Evolutionary conservation across 2,329 filamentous ascomycete genomes (phyloP).

Genomic region (Plenodomus tracheiphilus): DNA sequence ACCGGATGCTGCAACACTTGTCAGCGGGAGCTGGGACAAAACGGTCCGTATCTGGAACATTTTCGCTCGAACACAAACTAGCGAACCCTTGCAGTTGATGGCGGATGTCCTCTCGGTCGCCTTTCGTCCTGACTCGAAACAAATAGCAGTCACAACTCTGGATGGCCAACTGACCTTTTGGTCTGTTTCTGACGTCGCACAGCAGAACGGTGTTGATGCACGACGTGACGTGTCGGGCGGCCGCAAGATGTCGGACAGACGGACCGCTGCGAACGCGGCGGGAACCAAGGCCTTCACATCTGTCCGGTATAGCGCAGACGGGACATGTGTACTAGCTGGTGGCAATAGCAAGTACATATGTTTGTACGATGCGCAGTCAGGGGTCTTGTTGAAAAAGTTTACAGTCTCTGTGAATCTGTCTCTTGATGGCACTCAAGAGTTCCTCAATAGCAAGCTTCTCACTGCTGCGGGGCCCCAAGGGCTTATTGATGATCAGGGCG

Average conservation of each 20-base stretch:
- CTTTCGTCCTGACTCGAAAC: constrained; percentile 85
- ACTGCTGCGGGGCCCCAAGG: constrained; percentile 86
- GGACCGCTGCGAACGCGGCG: constrained; percentile 86
- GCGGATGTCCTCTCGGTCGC: constrained; percentile 87
- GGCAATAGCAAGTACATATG: constrained; percentile 99
- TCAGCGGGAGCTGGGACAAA: constrained; percentile 95
- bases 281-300: constrained; percentile 89
- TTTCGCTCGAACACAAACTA: constrained; percentile 90
- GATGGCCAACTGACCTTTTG: constrained; percentile 96
- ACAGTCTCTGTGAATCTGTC: constrained; percentile 96
- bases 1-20: constrained; percentile 78
- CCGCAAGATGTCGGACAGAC: constrained; percentile 81
- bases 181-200: constrained; percentile 84
- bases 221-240: constrained; percentile 92
- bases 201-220: constrained; percentile 84
- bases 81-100: constrained; percentile 88
- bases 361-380: constrained; percentile 90
- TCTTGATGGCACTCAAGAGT: constrained; percentile 92
- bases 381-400: constrained; percentile 90
- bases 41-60: constrained; percentile 97
- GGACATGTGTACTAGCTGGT: constrained; percentile 83
- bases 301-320: constrained; percentile 89
- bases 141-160: constrained; percentile 87
- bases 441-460: constrained; percentile 87
- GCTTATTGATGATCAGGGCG: constrained; percentile 84